Conservation (phyloP, 805 yeast genomes). For the Zygosaccharomyces kombuchaensis region DNA sequence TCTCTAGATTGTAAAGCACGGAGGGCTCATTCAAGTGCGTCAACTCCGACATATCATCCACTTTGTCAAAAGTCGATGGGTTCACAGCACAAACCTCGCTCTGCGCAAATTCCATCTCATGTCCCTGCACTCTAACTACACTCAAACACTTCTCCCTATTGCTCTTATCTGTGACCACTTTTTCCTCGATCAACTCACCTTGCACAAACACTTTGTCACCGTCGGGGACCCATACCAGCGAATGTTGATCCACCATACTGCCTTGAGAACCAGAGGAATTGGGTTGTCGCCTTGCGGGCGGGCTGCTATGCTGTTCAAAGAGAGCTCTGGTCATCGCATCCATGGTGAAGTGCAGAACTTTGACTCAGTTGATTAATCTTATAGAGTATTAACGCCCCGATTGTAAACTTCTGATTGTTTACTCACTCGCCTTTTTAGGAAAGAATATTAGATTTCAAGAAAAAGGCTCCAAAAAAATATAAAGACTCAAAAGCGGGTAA, state of each 20-base stretch:
- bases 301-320: constrained; percentile 4
- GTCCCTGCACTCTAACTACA: constrained; percentile 16
- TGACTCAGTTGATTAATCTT: constrained; percentile 2
- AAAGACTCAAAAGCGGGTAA: constrained; percentile 3
- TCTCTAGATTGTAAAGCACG: constrained; percentile 76
- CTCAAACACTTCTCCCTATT: constrained; percentile 23
- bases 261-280: constrained; percentile 2
- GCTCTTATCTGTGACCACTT: constrained; percentile 19
- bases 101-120: constrained; percentile 14
- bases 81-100: constrained; percentile 53
- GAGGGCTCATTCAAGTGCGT: constrained; percentile 94
- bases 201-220: constrained; percentile 26
- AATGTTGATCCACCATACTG: constrained; percentile 12
- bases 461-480: not conserved
- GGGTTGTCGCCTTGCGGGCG: constrained; percentile 2
- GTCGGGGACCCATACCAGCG: constrained; percentile 33
- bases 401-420: constrained; percentile 4
- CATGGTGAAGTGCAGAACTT: not conserved
- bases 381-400: not conserved
- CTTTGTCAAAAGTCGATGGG: constrained; percentile 85
- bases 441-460: constrained; percentile 7
- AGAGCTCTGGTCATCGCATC: constrained; percentile 6
- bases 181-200: constrained; percentile 24
- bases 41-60: constrained; percentile 92
- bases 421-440: constrained; percentile 10